Evolutionary conservation across 768 basidiomycete genomes (phyloP).

Genomic region (Podaxis rugospora): DNA sequence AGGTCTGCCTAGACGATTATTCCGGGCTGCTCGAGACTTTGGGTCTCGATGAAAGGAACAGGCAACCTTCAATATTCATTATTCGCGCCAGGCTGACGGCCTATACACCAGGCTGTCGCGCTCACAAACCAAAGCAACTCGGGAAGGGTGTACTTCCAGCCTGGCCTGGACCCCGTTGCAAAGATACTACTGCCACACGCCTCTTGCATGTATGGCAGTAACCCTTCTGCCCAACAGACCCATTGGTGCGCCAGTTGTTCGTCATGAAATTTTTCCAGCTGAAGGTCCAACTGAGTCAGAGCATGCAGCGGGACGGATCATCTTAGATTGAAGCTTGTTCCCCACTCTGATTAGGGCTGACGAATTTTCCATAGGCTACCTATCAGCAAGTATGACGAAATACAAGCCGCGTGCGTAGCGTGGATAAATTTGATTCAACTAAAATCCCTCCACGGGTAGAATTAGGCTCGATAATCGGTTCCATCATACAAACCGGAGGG

Average conservation of each 20-base stretch:
- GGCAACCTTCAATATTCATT: background rate
- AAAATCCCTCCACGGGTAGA: background rate
- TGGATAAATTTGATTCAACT: constrained; percentile 5
- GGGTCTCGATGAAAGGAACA: background rate
- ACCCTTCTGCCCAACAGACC: background rate
- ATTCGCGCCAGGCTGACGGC: background rate
- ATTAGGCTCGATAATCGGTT: constrained; percentile 6
- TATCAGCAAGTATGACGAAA: background rate
- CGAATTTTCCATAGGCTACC: background rate
- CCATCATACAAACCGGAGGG: constrained; percentile 59
- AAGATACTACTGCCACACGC: background rate
- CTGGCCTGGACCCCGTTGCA: background rate
- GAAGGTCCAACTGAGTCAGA: background rate
- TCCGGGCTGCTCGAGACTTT: background rate
- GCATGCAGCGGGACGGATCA: constrained; percentile 8
- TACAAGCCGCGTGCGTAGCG: background rate
- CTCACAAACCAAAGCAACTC: background rate
- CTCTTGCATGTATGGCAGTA: background rate
- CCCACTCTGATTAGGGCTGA: background rate
- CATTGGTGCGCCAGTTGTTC: background rate
- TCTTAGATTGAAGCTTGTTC: background rate
- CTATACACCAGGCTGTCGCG: background rate
- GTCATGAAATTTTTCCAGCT: background rate
- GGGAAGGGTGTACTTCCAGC: background rate
- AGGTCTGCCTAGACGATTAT: constrained; percentile 1